Percentiles rank a stretch among this genome's conserved stretches.
phyloP scores from a whole-genome alignment of 2,329 filamentous ascomycete genomes.

The Tympanopsis confertula region DNA sequence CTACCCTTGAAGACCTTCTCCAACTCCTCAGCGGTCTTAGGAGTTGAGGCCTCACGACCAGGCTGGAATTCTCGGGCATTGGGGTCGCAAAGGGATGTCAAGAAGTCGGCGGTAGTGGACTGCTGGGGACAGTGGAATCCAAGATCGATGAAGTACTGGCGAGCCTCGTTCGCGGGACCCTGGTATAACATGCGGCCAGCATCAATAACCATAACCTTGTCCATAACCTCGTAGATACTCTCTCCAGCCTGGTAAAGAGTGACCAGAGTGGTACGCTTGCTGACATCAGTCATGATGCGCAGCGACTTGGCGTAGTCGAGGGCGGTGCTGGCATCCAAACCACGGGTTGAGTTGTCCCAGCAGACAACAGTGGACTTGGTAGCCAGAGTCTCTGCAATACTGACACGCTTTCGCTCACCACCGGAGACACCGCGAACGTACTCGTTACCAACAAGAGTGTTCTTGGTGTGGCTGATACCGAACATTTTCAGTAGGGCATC shows the following conservation, averaged over 20 bases:
- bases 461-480: constrained; percentile 52
- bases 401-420: constrained; percentile 58
- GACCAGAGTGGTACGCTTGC: constrained; percentile 27
- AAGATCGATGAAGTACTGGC: constrained; percentile 52
- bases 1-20: constrained; percentile 46
- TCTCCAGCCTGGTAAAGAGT: constrained; percentile 1
- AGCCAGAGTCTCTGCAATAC: constrained; percentile 56
- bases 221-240: constrained; percentile 27
- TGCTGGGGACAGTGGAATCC: constrained; percentile 35
- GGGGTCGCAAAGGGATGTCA: not conserved
- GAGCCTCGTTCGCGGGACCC: constrained; percentile 48
- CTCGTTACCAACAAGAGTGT: constrained; percentile 54
- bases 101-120: constrained; percentile 11
- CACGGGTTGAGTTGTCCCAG: constrained; percentile 61
- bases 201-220: constrained; percentile 60
- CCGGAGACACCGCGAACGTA: constrained; percentile 52
- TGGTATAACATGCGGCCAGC: constrained; percentile 53
- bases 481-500: constrained; percentile 56
- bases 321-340: constrained; percentile 57
- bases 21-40: constrained; percentile 50
- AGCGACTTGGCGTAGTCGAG: constrained; percentile 55
- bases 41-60: constrained; percentile 42
- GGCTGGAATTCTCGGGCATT: constrained; percentile 36
- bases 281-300: constrained; percentile 55
- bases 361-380: constrained; percentile 53